Evolutionary conservation across 768 basidiomycete genomes (phyloP).

Genomic region (Stropharia rugosoannulata): DNA sequence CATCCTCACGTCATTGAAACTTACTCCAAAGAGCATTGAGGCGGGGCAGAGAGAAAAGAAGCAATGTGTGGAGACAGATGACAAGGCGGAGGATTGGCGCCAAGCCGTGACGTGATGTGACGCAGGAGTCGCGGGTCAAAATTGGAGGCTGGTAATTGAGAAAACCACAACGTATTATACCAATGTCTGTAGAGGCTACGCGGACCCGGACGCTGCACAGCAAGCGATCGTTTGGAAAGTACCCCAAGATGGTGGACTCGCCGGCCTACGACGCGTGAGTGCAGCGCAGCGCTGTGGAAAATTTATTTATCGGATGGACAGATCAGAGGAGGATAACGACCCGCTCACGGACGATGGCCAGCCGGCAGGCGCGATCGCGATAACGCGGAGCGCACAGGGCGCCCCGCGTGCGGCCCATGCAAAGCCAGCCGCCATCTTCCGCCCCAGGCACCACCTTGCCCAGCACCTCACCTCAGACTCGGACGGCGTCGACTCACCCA

Average conservation of each 20-base stretch:
- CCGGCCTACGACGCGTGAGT: constrained; percentile 76
- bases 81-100: not conserved
- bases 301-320: constrained; percentile 27
- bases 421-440: constrained; percentile 24
- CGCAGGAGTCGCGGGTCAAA: not conserved
- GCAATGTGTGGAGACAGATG: too few relatives aligned
- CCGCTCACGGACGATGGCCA: constrained; percentile 76
- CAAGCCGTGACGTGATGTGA: constrained; percentile 3
- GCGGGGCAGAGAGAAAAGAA: too few relatives aligned
- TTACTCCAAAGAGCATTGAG: too few relatives aligned
- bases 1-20: too few relatives aligned
- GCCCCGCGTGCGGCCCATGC: constrained; percentile 27
- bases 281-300: not conserved
- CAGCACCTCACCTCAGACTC: constrained; percentile 52
- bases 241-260: constrained; percentile 61
- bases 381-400: constrained; percentile 23
- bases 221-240: constrained; percentile 73
- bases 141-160: not conserved
- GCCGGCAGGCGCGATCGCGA: constrained; percentile 44
- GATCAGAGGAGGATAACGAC: constrained; percentile 88
- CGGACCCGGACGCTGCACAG: constrained; percentile 44
- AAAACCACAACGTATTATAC: not conserved
- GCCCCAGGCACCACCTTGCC: constrained; percentile 53
- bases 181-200: constrained; percentile 27
- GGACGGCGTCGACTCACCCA: constrained; percentile 80